Conservation (phyloP, 371 early-diverging fungal species). For the Mortierella sp. region DNA sequence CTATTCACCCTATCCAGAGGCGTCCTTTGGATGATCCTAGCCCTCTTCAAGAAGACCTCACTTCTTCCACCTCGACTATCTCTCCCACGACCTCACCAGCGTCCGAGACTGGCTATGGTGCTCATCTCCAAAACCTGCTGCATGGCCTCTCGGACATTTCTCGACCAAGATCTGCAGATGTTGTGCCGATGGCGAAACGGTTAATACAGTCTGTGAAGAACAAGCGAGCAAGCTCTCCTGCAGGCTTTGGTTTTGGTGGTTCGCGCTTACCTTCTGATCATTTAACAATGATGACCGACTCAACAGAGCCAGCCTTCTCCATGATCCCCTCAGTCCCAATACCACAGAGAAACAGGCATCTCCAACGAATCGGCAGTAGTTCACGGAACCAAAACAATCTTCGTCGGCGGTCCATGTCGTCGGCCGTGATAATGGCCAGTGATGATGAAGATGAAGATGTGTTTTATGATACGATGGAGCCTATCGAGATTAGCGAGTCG, state of each 20-base stretch:
- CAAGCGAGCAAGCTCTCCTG: neutral
- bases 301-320: conserved; percentile 16
- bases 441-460: conserved; percentile 43
- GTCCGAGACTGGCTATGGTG: conserved; percentile 17
- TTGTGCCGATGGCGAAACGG: conserved; percentile 49
- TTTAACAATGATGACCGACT: neutral
- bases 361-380: conserved; percentile 8
- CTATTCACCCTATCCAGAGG: conserved; percentile 19
- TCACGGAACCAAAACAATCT: neutral
- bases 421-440: conserved; percentile 9
- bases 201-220: conserved; percentile 39
- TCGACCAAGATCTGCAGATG: conserved; percentile 47
- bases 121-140: conserved; percentile 38
- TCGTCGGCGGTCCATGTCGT: neutral
- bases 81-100: neutral
- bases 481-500: conserved; percentile 23
- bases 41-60: no score
- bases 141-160: conserved; percentile 48
- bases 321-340: conserved; percentile 24
- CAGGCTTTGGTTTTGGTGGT: no score
- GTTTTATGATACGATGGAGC: conserved; percentile 42
- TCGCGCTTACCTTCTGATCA: no score
- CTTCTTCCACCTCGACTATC: neutral
- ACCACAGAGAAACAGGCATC: conserved; percentile 11
- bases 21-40: conserved; percentile 12